Percentiles rank a stretch among this genome's conserved stretches.
These are phyloP conservation scores for Coprinopsis marcescibilis DNA, from an alignment of 768 basidiomycete species.

Conservation along the genomic window DNA sequence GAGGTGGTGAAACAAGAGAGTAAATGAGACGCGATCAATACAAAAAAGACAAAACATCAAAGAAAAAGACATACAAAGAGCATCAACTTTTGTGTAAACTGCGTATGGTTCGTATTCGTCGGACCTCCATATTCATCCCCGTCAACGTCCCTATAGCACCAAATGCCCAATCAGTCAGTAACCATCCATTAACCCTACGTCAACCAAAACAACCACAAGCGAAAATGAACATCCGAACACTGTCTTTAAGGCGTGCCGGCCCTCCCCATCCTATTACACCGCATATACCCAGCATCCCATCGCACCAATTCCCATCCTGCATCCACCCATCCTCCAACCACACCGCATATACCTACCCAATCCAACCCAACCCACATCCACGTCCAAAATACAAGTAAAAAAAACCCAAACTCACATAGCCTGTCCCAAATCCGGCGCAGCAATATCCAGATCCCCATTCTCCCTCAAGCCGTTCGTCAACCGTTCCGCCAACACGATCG, in stretches of 20 bases:
- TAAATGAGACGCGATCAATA: too few relatives aligned
- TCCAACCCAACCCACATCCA: too few relatives aligned
- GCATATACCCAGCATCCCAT: too few relatives aligned
- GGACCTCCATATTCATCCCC: conserved; percentile 55
- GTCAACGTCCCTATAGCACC: conserved; percentile 29
- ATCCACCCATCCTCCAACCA: too few relatives aligned
- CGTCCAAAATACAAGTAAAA: background rate
- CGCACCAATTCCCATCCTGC: too few relatives aligned
- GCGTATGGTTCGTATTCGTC: conserved; percentile 61
- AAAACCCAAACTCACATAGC: conserved; percentile 22
- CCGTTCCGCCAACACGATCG: conserved; percentile 55
- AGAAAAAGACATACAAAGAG: conserved; percentile 60
- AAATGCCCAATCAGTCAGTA: background rate
- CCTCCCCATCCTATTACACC: too few relatives aligned
- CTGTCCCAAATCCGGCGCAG: conserved; percentile 45
- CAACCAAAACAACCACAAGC: too few relatives aligned
- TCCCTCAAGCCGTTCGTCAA: conserved; percentile 63
- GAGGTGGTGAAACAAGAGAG: too few relatives aligned
- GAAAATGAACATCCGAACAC: too few relatives aligned
- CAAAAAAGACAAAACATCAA: too few relatives aligned
- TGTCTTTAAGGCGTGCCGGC: too few relatives aligned
- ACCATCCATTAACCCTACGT: background rate
- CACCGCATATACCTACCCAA: too few relatives aligned
- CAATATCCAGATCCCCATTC: conserved; percentile 71
- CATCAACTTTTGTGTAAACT: conserved; percentile 77